Percentiles rank a stretch among this genome's conserved stretches.
These are phyloP conservation scores for Candida neerlandica DNA, from an alignment of 1,139 yeast species.

Conservation along the genomic window DNA sequence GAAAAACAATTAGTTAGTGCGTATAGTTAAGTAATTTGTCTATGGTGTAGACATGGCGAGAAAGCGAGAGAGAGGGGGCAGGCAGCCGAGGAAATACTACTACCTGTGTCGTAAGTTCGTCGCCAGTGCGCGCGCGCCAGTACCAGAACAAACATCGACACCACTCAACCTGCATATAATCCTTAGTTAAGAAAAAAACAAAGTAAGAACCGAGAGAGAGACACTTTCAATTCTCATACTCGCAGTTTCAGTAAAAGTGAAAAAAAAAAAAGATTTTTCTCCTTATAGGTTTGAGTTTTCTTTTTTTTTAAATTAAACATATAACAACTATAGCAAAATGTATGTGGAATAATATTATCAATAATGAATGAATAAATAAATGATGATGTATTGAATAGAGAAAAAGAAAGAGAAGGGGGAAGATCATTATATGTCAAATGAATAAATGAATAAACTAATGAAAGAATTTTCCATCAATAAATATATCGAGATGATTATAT, in stretches of 20 bases:
- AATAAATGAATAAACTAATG: too few relatives aligned
- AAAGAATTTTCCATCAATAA: too few relatives aligned
- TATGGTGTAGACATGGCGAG: background rate
- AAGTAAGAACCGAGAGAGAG: too few relatives aligned
- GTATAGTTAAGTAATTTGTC: background rate
- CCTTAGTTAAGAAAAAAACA: too few relatives aligned
- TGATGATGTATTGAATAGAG: background rate
- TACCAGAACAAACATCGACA: too few relatives aligned
- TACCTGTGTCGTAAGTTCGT: too few relatives aligned
- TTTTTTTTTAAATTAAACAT: background rate
- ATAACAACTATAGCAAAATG: constrained; percentile 6
- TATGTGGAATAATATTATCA: background rate
- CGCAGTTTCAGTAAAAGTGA: background rate
- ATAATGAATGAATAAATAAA: background rate
- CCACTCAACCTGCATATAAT: too few relatives aligned
- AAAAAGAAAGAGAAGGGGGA: background rate
- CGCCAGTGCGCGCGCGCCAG: too few relatives aligned
- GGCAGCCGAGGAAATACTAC: too few relatives aligned
- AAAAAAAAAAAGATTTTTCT: constrained; percentile 1
- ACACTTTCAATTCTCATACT: background rate
- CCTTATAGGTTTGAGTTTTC: background rate
- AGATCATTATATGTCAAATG: background rate
- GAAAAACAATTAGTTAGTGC: background rate
- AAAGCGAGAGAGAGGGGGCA: too few relatives aligned
- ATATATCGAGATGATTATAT: too few relatives aligned